Conservation (phyloP, 192 early-diverging fungal species). For the Backusella liffmaniae region DNA sequence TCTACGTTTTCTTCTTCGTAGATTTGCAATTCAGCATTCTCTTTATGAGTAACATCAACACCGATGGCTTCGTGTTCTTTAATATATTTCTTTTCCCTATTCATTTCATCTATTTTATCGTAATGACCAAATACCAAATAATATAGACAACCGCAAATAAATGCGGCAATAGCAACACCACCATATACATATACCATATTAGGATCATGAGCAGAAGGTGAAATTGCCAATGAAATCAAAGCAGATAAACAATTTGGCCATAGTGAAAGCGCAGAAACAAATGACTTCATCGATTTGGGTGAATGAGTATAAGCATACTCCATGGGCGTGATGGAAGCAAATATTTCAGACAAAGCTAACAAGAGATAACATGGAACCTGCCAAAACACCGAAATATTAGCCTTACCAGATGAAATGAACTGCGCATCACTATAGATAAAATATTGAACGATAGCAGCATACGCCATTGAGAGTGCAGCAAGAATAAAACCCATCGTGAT, state of each 20-base stretch:
- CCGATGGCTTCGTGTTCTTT: background rate
- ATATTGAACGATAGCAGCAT: constrained; percentile 58
- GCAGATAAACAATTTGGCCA: constrained; percentile 58
- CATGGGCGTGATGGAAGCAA: constrained; percentile 62
- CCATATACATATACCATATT: constrained; percentile 55
- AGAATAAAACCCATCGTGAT: constrained; percentile 60
- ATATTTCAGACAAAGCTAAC: constrained; percentile 58
- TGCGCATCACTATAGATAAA: constrained; percentile 54
- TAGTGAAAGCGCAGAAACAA: constrained; percentile 61
- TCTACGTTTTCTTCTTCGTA: background rate
- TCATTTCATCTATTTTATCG: constrained; percentile 42
- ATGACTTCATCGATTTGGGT: constrained; percentile 59
- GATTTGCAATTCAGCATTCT: background rate
- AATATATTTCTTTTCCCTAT: background rate
- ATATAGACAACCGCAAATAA: constrained; percentile 45
- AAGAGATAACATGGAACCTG: constrained; percentile 59
- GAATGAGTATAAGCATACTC: constrained; percentile 65
- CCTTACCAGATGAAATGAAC: constrained; percentile 32
- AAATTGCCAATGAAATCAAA: constrained; percentile 57
- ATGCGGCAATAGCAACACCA: constrained; percentile 41
- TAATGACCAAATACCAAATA: constrained; percentile 56
- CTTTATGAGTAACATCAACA: background rate
- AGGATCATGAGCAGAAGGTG: constrained; percentile 50
- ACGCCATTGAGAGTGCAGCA: constrained; percentile 56
- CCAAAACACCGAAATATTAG: constrained; percentile 47